These are phyloP conservation scores for Dactylellina sp. DNA, from an alignment of 2,329 filamentous ascomycete genomes.

Conservation along the genomic window DNA sequence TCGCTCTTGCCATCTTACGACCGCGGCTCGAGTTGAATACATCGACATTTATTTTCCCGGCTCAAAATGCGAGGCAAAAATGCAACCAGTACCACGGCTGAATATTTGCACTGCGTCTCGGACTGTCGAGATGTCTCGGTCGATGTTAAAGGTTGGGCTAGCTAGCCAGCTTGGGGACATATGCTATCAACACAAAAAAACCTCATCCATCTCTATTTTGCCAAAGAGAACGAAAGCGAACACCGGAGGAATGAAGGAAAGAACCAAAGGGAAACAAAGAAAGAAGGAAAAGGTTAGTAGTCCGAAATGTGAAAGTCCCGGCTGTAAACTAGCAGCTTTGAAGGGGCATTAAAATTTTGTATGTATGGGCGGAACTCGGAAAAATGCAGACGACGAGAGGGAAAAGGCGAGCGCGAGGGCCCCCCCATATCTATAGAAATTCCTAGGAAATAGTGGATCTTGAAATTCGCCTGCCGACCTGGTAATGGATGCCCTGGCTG, in stretches of 20 bases:
- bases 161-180: too few relatives aligned
- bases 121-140: too few relatives aligned
- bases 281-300: too few relatives aligned
- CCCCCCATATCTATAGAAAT: conserved; percentile 47
- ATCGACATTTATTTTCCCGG: conserved; percentile 29
- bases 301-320: conserved; percentile 10
- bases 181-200: too few relatives aligned
- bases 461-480: conserved; percentile 45
- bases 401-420: conserved; percentile 7
- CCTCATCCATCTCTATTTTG: too few relatives aligned
- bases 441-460: conserved; percentile 39
- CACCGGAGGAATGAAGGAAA: too few relatives aligned
- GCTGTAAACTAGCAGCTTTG: conserved; percentile 13
- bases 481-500: conserved; percentile 27
- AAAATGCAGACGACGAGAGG: conserved; percentile 4
- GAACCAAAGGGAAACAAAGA: too few relatives aligned
- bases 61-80: background rate
- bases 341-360: background rate
- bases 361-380: conserved; percentile 13
- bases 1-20: conserved; percentile 55
- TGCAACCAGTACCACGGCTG: background rate
- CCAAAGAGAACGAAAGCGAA: too few relatives aligned
- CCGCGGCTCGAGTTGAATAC: conserved; percentile 51
- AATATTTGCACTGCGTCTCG: too few relatives aligned
- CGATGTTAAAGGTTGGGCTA: too few relatives aligned